Evolutionary conservation across 345 rosid species (phyloP).

Genomic region (Gossypium longicalyx): DNA sequence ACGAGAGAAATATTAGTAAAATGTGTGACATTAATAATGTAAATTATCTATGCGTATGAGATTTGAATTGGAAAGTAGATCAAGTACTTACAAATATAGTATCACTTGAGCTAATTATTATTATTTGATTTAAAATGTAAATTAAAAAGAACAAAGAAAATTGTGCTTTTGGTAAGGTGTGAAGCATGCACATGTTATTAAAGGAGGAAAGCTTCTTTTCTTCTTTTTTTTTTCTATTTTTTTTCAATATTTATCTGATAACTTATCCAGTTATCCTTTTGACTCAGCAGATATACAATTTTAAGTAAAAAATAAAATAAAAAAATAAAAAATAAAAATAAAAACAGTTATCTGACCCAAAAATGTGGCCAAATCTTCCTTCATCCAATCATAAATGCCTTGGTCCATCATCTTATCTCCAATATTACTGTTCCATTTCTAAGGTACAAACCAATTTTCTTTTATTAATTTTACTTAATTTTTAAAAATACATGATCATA

Average conservation of each 20-base stretch:
- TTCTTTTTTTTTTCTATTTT: background rate
- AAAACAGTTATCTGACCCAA: background rate
- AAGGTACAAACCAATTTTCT: background rate
- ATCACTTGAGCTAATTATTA: too few relatives aligned
- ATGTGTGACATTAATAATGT: too few relatives aligned
- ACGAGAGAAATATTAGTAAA: too few relatives aligned
- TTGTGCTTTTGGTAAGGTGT: background rate
- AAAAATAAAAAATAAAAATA: background rate
- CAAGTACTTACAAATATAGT: too few relatives aligned
- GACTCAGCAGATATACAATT: constrained; percentile 22
- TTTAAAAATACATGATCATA: too few relatives aligned
- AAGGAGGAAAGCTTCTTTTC: background rate
- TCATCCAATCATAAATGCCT: background rate
- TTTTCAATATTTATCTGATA: constrained; percentile 18
- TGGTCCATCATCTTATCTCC: background rate
- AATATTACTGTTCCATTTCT: background rate
- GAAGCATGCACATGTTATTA: background rate
- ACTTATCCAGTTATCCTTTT: constrained; percentile 18
- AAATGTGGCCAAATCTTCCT: constrained; percentile 5
- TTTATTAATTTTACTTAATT: too few relatives aligned
- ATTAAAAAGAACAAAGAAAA: background rate
- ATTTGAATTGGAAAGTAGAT: too few relatives aligned
- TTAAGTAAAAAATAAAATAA: background rate
- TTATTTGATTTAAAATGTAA: background rate
- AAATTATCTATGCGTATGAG: rapidly evolving